A percentile compares a stretch with the other conserved stretches of the same genome.
phyloP scores from a whole-genome alignment of 2,329 filamentous ascomycete genomes.

The Gyromitra esculenta region DNA sequence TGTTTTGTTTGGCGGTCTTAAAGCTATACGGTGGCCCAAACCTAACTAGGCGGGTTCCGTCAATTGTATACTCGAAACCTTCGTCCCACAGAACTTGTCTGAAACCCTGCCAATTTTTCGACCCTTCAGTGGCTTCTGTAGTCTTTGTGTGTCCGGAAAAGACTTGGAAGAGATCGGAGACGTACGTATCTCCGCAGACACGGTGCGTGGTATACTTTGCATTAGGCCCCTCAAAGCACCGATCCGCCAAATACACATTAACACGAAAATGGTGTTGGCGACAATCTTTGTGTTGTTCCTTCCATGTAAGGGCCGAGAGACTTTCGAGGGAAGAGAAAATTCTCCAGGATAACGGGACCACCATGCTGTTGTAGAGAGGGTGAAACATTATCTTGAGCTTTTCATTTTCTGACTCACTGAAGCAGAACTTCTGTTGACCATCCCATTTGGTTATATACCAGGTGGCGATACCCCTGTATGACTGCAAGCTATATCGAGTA shows the following conservation, averaged over 20 bases:
- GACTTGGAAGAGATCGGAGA: constrained; percentile 13
- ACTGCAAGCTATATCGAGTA: constrained; percentile 9
- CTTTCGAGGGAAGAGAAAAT: constrained; percentile 16
- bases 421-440: neutral
- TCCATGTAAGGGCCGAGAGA: neutral
- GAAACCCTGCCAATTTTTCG: neutral
- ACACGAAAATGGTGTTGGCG: constrained; percentile 6
- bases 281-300: constrained; percentile 14
- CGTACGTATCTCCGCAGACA: constrained; percentile 18
- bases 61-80: neutral
- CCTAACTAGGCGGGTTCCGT: neutral
- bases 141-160: neutral
- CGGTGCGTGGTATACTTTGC: constrained; percentile 9
- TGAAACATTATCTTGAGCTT: neutral
- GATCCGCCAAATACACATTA: neutral
- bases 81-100: constrained; percentile 8
- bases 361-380: neutral
- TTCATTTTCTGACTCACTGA: neutral
- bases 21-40: constrained; percentile 1
- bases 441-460: neutral
- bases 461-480: constrained; percentile 12
- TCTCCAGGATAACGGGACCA: neutral
- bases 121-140: neutral
- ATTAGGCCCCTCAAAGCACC: neutral
- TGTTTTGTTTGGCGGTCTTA: neutral